These are phyloP conservation scores for Candida ponderosae DNA, from an alignment of 805 yeast species.

Conservation along the genomic window DNA sequence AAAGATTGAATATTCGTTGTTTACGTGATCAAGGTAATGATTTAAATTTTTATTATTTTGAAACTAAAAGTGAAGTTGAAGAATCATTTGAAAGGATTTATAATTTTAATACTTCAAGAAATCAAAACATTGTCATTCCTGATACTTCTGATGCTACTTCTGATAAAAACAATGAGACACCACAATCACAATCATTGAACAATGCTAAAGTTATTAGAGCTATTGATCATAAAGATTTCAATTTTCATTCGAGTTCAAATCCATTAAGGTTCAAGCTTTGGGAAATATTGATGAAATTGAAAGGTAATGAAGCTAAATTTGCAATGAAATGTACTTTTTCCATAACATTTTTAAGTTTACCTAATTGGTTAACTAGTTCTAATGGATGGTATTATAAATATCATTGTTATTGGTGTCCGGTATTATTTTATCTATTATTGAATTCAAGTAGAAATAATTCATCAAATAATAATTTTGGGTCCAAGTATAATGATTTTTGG, in stretches of 20 bases:
- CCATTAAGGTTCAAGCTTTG: constrained; percentile 30
- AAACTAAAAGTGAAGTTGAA: constrained; percentile 35
- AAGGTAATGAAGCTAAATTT: constrained; percentile 33
- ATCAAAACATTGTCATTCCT: neutral
- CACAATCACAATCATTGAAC: neutral
- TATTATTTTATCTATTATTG: constrained; percentile 26
- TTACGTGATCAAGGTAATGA: constrained; percentile 40
- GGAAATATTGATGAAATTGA: constrained; percentile 24
- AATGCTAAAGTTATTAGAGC: constrained; percentile 23
- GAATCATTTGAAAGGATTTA: constrained; percentile 37
- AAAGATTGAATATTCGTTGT: constrained; percentile 33
- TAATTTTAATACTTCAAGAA: constrained; percentile 35
- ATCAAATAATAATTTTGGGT: constrained; percentile 21
- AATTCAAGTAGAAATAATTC: constrained; percentile 34
- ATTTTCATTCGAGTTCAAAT: constrained; percentile 28
- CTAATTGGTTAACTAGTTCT: constrained; percentile 33
- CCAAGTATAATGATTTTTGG: neutral
- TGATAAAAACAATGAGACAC: constrained; percentile 1
- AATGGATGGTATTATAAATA: constrained; percentile 33
- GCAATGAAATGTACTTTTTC: constrained; percentile 32
- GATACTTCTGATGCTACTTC: neutral
- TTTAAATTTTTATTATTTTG: constrained; percentile 33
- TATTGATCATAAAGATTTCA: constrained; percentile 33
- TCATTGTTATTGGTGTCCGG: constrained; percentile 36
- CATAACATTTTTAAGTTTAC: constrained; percentile 30